A percentile compares a stretch with the other conserved stretches of the same genome.
Conservation (phyloP, 1,284 basidiomycete genomes). For the Pterulicium gracile region DNA sequence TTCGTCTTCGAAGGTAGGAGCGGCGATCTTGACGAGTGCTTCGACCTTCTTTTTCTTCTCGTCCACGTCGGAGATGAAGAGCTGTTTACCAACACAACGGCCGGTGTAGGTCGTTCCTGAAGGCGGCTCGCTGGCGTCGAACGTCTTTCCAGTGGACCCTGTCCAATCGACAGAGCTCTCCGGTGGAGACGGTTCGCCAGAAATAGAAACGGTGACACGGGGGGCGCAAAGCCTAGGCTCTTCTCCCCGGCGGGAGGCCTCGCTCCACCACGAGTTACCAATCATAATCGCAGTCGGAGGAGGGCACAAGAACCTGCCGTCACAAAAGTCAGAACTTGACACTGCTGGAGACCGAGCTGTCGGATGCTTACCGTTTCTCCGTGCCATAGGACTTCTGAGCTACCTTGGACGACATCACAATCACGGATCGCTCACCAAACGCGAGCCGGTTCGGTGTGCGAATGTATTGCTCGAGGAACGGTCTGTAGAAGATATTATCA, state of each 20-base stretch:
- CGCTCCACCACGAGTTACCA: constrained; percentile 92
- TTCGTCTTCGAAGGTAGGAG: constrained; percentile 69
- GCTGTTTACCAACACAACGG: constrained; percentile 81
- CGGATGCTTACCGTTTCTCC: constrained; percentile 67
- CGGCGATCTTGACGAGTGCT: constrained; percentile 81
- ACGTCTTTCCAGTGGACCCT: constrained; percentile 67
- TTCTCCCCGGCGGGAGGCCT: constrained; percentile 58
- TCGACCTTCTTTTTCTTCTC: constrained; percentile 90
- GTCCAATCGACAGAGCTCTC: constrained; percentile 82
- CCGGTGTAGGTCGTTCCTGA: constrained; percentile 76
- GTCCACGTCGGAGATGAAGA: constrained; percentile 85
- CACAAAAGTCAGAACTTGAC: constrained; percentile 5
- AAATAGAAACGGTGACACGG: constrained; percentile 80
- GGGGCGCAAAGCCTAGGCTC: constrained; percentile 71
- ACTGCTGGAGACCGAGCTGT: background rate
- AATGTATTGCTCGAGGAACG: constrained; percentile 77
- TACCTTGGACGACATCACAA: constrained; percentile 94
- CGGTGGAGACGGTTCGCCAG: constrained; percentile 79
- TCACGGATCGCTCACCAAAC: constrained; percentile 86
- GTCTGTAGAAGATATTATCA: constrained; percentile 35
- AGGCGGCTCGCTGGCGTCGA: constrained; percentile 73
- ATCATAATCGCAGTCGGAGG: constrained; percentile 93
- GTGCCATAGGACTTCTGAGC: constrained; percentile 96
- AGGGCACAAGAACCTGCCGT: constrained; percentile 79
- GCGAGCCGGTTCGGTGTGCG: constrained; percentile 78